phyloP scores from a whole-genome alignment of 148 eudicot species.

The Fagopyrum tataricum region DNA sequence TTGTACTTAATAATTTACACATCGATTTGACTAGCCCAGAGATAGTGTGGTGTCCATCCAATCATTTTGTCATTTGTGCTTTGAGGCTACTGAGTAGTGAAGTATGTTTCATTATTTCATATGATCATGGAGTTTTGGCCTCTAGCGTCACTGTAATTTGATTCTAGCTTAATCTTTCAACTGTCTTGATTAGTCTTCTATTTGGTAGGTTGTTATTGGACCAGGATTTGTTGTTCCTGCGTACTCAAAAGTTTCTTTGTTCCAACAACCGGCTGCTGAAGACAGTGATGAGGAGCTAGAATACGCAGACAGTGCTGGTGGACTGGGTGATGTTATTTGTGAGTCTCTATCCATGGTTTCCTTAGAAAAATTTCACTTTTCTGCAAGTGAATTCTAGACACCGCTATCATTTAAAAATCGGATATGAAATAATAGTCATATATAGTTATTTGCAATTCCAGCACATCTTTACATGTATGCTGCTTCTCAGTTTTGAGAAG shows the following conservation, averaged over 20 bases:
- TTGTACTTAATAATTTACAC: not conserved
- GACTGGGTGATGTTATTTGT: slow-evolving; percentile 29
- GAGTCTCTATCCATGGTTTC: not conserved
- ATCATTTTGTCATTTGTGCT: not conserved
- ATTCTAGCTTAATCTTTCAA: not conserved
- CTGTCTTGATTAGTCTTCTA: slow-evolving; percentile 12
- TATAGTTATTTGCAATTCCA: not conserved
- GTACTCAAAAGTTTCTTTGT: slow-evolving; percentile 84
- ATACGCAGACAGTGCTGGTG: slow-evolving; percentile 74
- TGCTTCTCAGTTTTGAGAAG: not conserved
- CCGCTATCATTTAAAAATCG: not conserved
- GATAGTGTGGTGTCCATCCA: not conserved
- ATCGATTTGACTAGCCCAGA: not conserved
- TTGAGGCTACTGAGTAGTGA: not conserved
- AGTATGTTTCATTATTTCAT: not conserved
- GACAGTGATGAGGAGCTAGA: slow-evolving; percentile 99
- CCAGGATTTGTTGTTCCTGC: slow-evolving; percentile 76
- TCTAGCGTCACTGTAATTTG: slow-evolving; percentile 6
- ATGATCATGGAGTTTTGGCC: not conserved
- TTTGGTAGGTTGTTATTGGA: slow-evolving; percentile 67
- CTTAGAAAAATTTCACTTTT: not conserved
- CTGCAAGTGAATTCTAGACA: not conserved
- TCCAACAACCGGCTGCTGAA: slow-evolving; percentile 67
- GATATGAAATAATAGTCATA: not conserved
- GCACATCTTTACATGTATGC: not conserved